Conservation (phyloP, 306 rosid genomes). For the Begonia masoniana region DNA sequence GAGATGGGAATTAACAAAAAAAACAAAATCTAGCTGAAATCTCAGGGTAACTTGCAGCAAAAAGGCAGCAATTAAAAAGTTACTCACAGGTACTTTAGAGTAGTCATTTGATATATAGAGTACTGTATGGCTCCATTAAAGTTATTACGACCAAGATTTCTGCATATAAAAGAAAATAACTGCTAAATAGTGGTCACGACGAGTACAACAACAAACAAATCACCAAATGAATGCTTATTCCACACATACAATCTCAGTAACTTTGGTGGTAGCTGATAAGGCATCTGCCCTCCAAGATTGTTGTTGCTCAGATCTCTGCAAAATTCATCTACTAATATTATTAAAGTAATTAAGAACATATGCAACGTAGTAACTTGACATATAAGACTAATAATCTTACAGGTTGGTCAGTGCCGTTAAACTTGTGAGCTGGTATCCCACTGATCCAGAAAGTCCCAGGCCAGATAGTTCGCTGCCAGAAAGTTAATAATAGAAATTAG, state of each 20-base stretch:
- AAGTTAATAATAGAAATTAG: constrained; percentile 22
- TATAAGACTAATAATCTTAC: constrained; percentile 37
- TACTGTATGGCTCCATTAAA: constrained; percentile 59
- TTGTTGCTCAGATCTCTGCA: constrained; percentile 84
- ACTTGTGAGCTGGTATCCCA: constrained; percentile 37
- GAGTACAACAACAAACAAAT: neutral
- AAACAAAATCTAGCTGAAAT: constrained; percentile 11
- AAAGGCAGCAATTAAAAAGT: neutral
- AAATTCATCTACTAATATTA: neutral
- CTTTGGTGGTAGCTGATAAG: constrained; percentile 62
- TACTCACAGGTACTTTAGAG: constrained; percentile 68
- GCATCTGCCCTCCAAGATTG: constrained; percentile 42
- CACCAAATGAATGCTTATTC: neutral
- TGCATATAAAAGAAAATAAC: constrained; percentile 19
- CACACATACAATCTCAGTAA: constrained; percentile 67
- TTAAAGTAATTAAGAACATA: constrained; percentile 2
- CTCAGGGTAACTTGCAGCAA: constrained; percentile 3
- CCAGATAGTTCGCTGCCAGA: constrained; percentile 47
- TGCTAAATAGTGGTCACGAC: neutral
- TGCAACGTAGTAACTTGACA: neutral
- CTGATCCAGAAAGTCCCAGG: constrained; percentile 46
- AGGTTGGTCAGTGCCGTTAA: constrained; percentile 46
- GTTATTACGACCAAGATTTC: constrained; percentile 65
- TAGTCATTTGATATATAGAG: constrained; percentile 37
- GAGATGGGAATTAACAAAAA: constrained; percentile 5